Evolutionary conservation across 805 yeast genomes (phyloP).

Genomic region (Komagataella pseudopastoris): DNA sequence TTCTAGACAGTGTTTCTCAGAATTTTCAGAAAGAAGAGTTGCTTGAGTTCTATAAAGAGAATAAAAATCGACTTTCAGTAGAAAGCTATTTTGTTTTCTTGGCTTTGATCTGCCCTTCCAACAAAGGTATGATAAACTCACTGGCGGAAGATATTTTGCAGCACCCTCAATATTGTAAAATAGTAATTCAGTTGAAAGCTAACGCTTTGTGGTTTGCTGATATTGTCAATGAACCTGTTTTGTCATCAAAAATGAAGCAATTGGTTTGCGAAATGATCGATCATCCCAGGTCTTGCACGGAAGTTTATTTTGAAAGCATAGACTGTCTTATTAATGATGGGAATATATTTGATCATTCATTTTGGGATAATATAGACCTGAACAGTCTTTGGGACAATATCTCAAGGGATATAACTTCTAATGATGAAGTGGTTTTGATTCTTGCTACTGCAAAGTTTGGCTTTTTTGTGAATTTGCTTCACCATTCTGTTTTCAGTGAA

Average conservation of each 20-base stretch:
- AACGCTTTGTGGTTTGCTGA: conserved; percentile 8
- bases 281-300: background rate
- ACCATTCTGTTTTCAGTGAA: conserved; percentile 12
- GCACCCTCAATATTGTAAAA: conserved; percentile 5
- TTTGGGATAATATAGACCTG: conserved; percentile 14
- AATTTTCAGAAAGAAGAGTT: conserved; percentile 8
- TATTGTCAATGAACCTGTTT: conserved; percentile 9
- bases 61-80: conserved; percentile 3
- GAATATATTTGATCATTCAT: conserved; percentile 1
- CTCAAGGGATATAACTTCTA: conserved; percentile 5
- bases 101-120: conserved; percentile 4
- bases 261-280: conserved; percentile 9
- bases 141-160: conserved; percentile 7
- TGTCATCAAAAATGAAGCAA: conserved; percentile 10
- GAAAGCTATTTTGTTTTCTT: conserved; percentile 8
- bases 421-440: conserved; percentile 9
- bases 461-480: conserved; percentile 12
- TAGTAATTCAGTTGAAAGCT: conserved; percentile 8
- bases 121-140: conserved; percentile 2
- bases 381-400: conserved; percentile 9
- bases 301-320: background rate
- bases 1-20: conserved; percentile 20
- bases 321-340: background rate
- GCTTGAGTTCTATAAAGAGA: conserved; percentile 4
- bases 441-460: conserved; percentile 11